Evolutionary conservation across 2,329 filamentous ascomycete genomes (phyloP), one percentile per base, ranked within the genome.

Genomic region (Chaetothyriales sp.): DNA sequence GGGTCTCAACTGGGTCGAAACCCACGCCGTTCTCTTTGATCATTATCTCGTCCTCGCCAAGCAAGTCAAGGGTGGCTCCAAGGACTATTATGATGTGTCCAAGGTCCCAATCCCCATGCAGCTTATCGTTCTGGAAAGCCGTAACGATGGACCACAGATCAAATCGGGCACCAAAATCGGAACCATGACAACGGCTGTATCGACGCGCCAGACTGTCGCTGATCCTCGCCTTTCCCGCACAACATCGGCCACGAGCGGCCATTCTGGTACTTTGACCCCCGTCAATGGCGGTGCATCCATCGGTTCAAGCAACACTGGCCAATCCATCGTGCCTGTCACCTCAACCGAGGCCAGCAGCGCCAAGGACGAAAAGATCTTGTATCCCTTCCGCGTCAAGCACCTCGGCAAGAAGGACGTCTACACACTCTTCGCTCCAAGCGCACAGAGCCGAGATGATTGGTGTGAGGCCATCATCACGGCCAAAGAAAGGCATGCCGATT

Each of bases 101-200:
- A 89, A 94, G 67, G 77, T 94, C 68, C 88, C 86, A 5, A 95
- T 98, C 57, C 92, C 92, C 0, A 98, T 98, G 90, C 89, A 94
- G 61, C 75, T 98, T 2, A 74, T 98, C 22, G 86, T 94, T 48
- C 74, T 98, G 0, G 94, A 98, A 68, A 95, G 86, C 65, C 83
- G 86, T 60, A 87, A 90, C 59, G 94, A 98, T 58, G 88, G 95
- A 58, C 83, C 92, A 0, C 85, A 97, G 5, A 79, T 89, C 51
- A 94, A 92, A 66, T 82, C 78, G 1, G 75, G 79, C 1, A 76
- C 85, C 8, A 70, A 71, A 60, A 89, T 88, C 65, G 33, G 33
- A 2, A 40, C 33, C 10, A 82, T 86, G 44, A 79, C 90, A 49
- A 80, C 82, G 48, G 77, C 82, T 20, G 74, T 84, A 33, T 73